phyloP scores from a whole-genome alignment of 1,284 basidiomycete species.

The Porogramme epimiltina region DNA sequence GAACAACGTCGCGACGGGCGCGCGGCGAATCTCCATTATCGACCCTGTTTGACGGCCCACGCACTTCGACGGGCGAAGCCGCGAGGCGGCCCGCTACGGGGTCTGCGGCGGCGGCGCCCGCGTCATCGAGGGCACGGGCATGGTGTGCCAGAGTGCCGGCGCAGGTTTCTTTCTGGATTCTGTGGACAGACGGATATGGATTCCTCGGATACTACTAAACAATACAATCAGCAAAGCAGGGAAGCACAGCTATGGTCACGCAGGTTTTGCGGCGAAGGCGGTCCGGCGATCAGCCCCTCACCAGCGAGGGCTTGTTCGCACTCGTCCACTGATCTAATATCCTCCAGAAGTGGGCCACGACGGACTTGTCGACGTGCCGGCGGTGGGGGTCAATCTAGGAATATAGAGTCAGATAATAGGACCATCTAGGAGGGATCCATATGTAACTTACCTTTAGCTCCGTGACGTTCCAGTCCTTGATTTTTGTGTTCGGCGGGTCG shows the following conservation, averaged over 20 bases:
- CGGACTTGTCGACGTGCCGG: slow-evolving; percentile 94
- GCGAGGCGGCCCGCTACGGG: too few relatives aligned
- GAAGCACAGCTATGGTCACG: slow-evolving; percentile 5
- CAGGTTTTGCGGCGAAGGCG: too few relatives aligned
- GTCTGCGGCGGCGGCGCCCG: too few relatives aligned
- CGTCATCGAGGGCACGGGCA: too few relatives aligned
- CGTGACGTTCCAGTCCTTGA: slow-evolving; percentile 96
- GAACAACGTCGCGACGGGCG: slow-evolving; percentile 19
- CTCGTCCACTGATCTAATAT: slow-evolving; percentile 85
- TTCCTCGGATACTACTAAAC: slow-evolving; percentile 5
- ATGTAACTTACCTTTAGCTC: slow-evolving; percentile 76
- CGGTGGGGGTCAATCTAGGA: slow-evolving; percentile 85
- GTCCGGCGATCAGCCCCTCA: slow-evolving; percentile 34
- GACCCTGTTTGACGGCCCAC: slow-evolving; percentile 14
- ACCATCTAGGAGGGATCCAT: too few relatives aligned
- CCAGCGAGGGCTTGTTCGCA: slow-evolving; percentile 76
- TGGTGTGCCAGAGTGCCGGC: too few relatives aligned
- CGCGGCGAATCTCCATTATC: slow-evolving; percentile 18
- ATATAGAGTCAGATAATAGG: neutral
- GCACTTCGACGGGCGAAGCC: too few relatives aligned
- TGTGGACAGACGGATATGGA: neutral
- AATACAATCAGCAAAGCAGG: slow-evolving; percentile 9
- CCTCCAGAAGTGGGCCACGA: slow-evolving; percentile 95
- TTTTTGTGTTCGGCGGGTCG: slow-evolving; percentile 84
- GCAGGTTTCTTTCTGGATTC: too few relatives aligned